Base-by-base conservation (phyloP, 2,329 filamentous ascomycete genomes). In the Beauveria asiatica region DNA sequence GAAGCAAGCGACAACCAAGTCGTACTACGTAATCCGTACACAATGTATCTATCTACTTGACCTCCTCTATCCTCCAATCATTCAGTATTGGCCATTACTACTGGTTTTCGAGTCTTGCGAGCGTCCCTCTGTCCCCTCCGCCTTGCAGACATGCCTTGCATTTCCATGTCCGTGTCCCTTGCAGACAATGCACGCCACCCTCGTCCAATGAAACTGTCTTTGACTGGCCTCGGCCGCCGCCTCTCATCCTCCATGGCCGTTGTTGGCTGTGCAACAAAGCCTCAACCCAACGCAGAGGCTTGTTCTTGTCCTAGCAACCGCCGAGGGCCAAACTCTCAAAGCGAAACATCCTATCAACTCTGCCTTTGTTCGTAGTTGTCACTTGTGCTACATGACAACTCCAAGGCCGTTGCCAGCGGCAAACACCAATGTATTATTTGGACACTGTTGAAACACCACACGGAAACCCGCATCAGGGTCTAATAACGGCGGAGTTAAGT, bases 391-490 rank as follows among this genome's bases (percentile, higher is more conserved):
- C 33, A 37, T 30, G 27, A 45, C 25, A 27, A 16, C 45, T 49
- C 46, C 16, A 50, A 8, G 10, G 48, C 19, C 25, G 25, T 30
- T 50, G 48, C 17, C 25, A 33, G 33, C 33, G 33, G 33, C 33
- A 37, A 37, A 37, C 33, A 37, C 13, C 33, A 37, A 37, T 37
- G 11, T 37, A 37, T 37, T 37, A 16, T 16, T 37, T 37, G 13
- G 8, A 27, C 17, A n/a, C 19, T 25, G 19, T 41, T 49, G 46
- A 55, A 53, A 53, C 51, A 55, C 44, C 55, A 30, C 42, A 21
- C 42, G 55, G 30, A 16, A 39, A 39, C 21, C 42, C 55, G 45
- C 10, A 49, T 57, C 55, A 50, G 55, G 55, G 55, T 57, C 55
- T 25, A 49, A 49, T 21, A 27, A 52, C n/a, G 25, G 48, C 48